Base-by-base conservation (phyloP, 768 basidiomycete species). In the Coprinellus aureogranulatus region DNA sequence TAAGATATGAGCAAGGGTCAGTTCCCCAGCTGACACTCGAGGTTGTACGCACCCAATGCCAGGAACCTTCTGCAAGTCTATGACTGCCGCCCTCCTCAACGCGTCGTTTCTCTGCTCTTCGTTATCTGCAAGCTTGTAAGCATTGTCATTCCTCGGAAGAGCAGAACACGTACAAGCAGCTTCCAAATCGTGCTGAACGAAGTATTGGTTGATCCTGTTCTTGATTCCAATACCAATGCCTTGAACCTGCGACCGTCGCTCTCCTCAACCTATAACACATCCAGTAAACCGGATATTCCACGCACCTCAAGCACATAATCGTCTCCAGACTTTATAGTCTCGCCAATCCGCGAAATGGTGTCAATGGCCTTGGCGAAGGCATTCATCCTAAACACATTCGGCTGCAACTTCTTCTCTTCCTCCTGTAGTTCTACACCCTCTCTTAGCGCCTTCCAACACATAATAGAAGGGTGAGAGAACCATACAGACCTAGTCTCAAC, bases 31-130 rank as follows among this genome's bases (percentile, higher is more conserved):
- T n/a, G n/a, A n/a, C n/a, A n/a, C n/a, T n/a, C n/a, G n/a, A n/a
- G n/a, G n/a, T n/a, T n/a, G 18, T 40, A 57, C 70, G 50, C 63
- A 84, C 83, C 85, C 84, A 59, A 86, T 71, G 3, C 79, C 75
- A 11, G 74, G 72, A 40, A 86, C 58, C 3, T 64, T 65, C 55
- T 70, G 67, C 51, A 85, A 64, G 20, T 68, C 65, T 14, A 67
- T 62, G 3, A 73, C 53, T 0, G 72, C 62, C 54, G 70, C 63
- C 61, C 62, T 62, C 55, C 59, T 70, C 55, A 65, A 59, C 46
- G 68, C 59, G 59, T 70, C 65, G 42, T 68, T 58, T 31, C 59
- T 57, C 34, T 66, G 52, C 39, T 61, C 55, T 54, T 65, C 56
- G 44, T 62, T 62, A 62, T 59, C 51, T 61, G 54, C 44, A n/a